phyloP scores from a whole-genome alignment of 768 basidiomycete genomes.

The Amanita inopinata region DNA sequence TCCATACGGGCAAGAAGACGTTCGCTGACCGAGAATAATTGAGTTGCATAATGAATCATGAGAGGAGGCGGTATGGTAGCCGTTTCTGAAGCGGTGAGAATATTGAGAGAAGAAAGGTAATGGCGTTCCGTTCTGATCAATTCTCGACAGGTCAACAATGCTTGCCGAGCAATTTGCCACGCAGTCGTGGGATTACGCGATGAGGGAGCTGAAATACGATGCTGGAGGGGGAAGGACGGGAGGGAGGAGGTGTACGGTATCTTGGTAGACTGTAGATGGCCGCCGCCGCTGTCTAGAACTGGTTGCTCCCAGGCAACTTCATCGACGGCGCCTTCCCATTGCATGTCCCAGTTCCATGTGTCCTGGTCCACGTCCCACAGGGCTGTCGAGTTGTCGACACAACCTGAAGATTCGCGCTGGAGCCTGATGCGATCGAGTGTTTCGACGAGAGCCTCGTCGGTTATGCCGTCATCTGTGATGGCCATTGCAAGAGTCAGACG shows the following conservation, averaged over 20 bases:
- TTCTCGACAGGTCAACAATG: constrained; percentile 30
- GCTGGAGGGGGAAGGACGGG: constrained; percentile 18
- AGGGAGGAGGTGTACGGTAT: constrained; percentile 16
- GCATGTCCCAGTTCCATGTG: constrained; percentile 9
- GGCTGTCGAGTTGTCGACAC: constrained; percentile 12
- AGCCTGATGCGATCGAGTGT: constrained; percentile 35
- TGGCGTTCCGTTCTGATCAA: constrained; percentile 33
- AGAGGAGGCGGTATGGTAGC: constrained; percentile 38
- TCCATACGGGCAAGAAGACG: constrained; percentile 40
- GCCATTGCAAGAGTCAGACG: constrained; percentile 38
- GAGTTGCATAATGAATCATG: constrained; percentile 41
- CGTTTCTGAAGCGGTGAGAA: constrained; percentile 27
- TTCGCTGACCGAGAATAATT: constrained; percentile 41
- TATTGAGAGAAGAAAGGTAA: constrained; percentile 27
- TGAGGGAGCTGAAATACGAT: constrained; percentile 17
- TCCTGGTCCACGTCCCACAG: constrained; percentile 16
- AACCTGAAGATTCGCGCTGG: constrained; percentile 9
- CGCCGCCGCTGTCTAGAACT: not conserved
- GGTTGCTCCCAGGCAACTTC: not conserved
- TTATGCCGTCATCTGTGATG: constrained; percentile 38
- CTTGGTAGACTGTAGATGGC: too few species aligned
- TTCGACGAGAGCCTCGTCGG: constrained; percentile 40
- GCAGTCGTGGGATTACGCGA: constrained; percentile 14
- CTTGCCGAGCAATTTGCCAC: constrained; percentile 29
- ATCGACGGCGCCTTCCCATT: constrained; percentile 2